Evolutionary conservation across 495 filamentous ascomycete species (phyloP), one percentile per base, ranked within the genome.

Genomic region (Hamigera avellanea): DNA sequence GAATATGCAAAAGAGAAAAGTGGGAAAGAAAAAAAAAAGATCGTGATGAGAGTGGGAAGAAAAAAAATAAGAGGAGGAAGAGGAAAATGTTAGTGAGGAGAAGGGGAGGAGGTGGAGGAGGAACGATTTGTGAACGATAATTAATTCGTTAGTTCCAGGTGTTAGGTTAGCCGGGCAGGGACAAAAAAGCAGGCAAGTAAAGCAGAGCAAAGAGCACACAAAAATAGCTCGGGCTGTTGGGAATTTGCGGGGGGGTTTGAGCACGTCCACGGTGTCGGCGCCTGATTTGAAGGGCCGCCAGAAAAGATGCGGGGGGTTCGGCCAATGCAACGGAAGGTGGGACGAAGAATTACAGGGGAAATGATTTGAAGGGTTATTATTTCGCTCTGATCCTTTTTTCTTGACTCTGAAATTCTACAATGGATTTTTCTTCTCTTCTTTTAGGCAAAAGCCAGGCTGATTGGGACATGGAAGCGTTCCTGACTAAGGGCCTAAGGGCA

Each of bases 1-100:
- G 21, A 23, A 23, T n/a, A n/a, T n/a, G n/a, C n/a, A 23, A 48
- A 42, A 43, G 37, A 50, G 37, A 40, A 41, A 43, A 39, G 46
- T 45, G 29, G 36, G 41, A 39, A 15, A 39, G 21, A 44, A 41
- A 39, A 43, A 38, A 50, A 40, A 37, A 42, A 36, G 30, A 47
- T 9, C 5, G 21, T 23, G 9, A 9, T 4, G 42, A 45, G 35
- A 49, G 38, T 46, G n/a, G 36, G 38, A 42, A 44, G 43, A 39
- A 28, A 42, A 33, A 36, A 39, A 36, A 33, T 18, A n/a, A 36
- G 23, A 33, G 36, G 26, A 40, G 29, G 33, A 28, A 14, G 17
- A 33, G 17, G 8, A 33, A n/a, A n/a, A n/a, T 30, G n/a, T 12
- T n/a, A 5, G 6, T 12, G 6, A 30, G 27, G 27, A 6, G 17